Conservation (phyloP, 129 eudicot genomes). For the Centella asiatica region DNA sequence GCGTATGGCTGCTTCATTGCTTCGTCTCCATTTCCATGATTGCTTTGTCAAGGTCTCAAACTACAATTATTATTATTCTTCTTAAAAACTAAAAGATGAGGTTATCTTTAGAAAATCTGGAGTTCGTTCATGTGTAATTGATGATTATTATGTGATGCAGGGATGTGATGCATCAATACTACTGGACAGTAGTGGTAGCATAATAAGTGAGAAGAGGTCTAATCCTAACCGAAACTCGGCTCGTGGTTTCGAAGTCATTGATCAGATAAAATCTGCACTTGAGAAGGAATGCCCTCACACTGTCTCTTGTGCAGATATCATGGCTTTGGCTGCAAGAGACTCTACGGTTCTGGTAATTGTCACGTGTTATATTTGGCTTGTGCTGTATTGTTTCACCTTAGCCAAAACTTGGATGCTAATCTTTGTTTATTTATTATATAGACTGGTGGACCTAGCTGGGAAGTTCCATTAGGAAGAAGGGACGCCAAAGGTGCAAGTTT, state of each 20-base stretch:
- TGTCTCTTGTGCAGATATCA: conserved; percentile 89
- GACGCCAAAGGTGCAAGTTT: conserved; percentile 74
- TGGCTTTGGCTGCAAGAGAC: conserved; percentile 84
- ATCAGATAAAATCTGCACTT: conserved; percentile 62
- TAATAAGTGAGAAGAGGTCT: conserved; percentile 71
- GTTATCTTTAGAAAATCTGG: too few species aligned
- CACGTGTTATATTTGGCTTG: background rate
- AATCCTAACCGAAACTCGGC: conserved; percentile 71
- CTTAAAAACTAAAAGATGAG: too few species aligned
- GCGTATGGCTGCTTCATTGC: conserved; percentile 88
- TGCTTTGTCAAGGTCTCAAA: conserved; percentile 77
- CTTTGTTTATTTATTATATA: background rate
- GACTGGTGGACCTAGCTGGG: conserved; percentile 96
- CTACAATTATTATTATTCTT: background rate
- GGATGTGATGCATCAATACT: conserved; percentile 89
- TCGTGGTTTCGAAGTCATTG: conserved; percentile 87
- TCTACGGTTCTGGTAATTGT: conserved; percentile 56
- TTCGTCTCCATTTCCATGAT: conserved; percentile 89
- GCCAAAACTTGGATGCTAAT: background rate
- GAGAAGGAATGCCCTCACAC: conserved; percentile 77
- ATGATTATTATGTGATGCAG: conserved; percentile 26
- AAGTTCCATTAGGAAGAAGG: conserved; percentile 87
- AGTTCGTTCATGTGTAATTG: background rate
- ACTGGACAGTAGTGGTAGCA: conserved; percentile 53
- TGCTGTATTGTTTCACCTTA: background rate